Conservation (phyloP, 106 monocot genomes). For the Dactylorhiza incarnata region DNA sequence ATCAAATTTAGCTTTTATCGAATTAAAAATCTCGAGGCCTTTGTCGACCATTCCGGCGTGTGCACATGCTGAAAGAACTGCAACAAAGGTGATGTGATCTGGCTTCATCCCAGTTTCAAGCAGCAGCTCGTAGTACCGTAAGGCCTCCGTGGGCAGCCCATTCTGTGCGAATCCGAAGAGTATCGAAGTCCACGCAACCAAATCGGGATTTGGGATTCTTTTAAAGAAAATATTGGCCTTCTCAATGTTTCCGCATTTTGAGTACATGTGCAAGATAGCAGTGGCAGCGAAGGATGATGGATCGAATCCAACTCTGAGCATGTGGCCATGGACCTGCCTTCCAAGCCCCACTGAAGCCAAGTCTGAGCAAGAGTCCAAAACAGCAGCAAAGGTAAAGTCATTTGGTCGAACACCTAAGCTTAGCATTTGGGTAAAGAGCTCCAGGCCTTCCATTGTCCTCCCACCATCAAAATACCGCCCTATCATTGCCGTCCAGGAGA, state of each 20-base stretch:
- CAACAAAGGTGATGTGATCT: slow-evolving; percentile 15
- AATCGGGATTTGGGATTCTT: slow-evolving; percentile 9
- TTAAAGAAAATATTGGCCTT: slow-evolving; percentile 10
- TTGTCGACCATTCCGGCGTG: slow-evolving; percentile 20
- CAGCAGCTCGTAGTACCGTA: slow-evolving; percentile 10
- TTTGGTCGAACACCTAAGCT: slow-evolving; percentile 7
- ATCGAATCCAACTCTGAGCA: slow-evolving; percentile 13
- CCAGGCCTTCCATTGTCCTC: slow-evolving; percentile 1
- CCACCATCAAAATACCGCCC: slow-evolving; percentile 14
- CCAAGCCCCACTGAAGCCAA: slow-evolving; percentile 11
- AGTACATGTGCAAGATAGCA: slow-evolving; percentile 20
- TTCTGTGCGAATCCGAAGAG: slow-evolving; percentile 22
- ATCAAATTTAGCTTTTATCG: slow-evolving; percentile 10
- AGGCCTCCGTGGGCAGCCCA: slow-evolving; percentile 15
- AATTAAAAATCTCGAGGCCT: slow-evolving; percentile 18
- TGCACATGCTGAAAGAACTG: slow-evolving; percentile 10
- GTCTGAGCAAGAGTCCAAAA: slow-evolving; percentile 13
- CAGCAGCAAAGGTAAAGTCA: slow-evolving; percentile 20
- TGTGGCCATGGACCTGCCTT: slow-evolving; percentile 19
- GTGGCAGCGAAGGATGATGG: slow-evolving; percentile 14
- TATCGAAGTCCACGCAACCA: slow-evolving; percentile 17
- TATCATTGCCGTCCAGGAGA: slow-evolving; percentile 24
- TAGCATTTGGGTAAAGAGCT: slow-evolving; percentile 14
- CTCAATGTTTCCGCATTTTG: slow-evolving; percentile 23
- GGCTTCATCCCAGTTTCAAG: slow-evolving; percentile 17